Evolutionary conservation across 768 basidiomycete species (phyloP), one percentile per base, ranked within the genome.

Genomic region (Pisolithus tinctorius): DNA sequence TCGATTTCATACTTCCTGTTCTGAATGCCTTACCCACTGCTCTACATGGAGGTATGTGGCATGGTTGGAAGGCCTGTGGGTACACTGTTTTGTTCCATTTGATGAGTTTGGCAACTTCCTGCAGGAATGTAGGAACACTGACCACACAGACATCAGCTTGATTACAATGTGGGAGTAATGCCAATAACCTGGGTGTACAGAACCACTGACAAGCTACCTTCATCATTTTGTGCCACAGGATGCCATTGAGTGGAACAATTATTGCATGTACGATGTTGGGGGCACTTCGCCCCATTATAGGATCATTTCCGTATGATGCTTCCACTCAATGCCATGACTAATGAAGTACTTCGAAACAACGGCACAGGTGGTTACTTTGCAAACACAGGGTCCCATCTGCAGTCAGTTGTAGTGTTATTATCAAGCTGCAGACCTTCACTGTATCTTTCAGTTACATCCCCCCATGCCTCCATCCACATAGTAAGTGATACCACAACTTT

Each of bases 21-120:
- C 82, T 80, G 13, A 77, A 80, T 57, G 72, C 80, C 20, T 66
- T 81, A 40, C 82, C 84, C 2, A 84, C 84, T 0, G 65, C 83
- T 17, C 74, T 76, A 40, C 74, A 81, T 47, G 72, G 75, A 1
- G 74, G 73, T 3, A 77, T 74, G 57, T 74, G 75, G 53, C 74
- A 76, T n/a, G 75, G 76, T 13, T 70, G 81, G 58, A 74, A 78
- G 66, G 78, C 80, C 43, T 79, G 79, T 9, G 78, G 77, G 7
- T 85, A 84, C 60, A 81, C 83, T 0, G 80, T 81, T 58, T 58
- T 88, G 29, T 88, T 83, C 68, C 87, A 83, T 53, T 56, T 87
- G 59, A 84, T 84, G 42, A 49, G 77, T 61, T 10, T 36, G 3
- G 27, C 36, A 9, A 14, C 29, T 30, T 20, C 16, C 27, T 20